Evolutionary conservation across 495 filamentous ascomycete species (phyloP), one percentile per base, ranked within the genome.

Genomic region (Penicillium desertorum): DNA sequence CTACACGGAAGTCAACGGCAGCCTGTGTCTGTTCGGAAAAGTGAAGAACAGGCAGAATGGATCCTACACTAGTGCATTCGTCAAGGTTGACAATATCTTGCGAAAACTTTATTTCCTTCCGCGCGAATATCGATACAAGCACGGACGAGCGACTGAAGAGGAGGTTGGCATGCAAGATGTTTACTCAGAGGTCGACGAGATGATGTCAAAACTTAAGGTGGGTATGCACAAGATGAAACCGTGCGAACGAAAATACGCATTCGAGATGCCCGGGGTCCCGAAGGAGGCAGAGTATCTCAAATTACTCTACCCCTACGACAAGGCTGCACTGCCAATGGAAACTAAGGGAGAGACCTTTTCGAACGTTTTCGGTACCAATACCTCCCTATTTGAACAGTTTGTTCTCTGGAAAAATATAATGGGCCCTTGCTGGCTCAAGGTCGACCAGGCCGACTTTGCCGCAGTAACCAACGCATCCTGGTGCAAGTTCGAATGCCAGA

Each of bases 361-460:
- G 4, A 87, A 89, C 49, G 91, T 96, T 42, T 98, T 98, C 59
- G 95, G 94, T 43, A 88, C 90, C 44, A 96, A 95, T 66, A 98
- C 94, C 0, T 85, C 90, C 3, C 78, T 98, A 1, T 98, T 98
- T 61, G 94, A 98, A 65, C 94, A 98, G 64, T 98, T 98, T 65
- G 95, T 97, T 14, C 81, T 98, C 12, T 97, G 91, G 89, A 96
- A 95, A 72, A 92, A 93, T 60, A 89, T 98, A 57, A 98, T 96
- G 92, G 94, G 94, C 0, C 94, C 94, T 11, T 98, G 95, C 75
- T 98, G 94, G 94, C 80, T 98, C 17, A 89, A 84, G 66, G 91
- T 98, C 55, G 81, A 90, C 58, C 88, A 86, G 53, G 89, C 87
- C 34, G 84, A 96, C 67, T 96, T 96, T 71, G 79, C 81, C 12